Evolutionary conservation across 2,329 filamentous ascomycete genomes (phyloP).

Genomic region (Alternaria infectoria): DNA sequence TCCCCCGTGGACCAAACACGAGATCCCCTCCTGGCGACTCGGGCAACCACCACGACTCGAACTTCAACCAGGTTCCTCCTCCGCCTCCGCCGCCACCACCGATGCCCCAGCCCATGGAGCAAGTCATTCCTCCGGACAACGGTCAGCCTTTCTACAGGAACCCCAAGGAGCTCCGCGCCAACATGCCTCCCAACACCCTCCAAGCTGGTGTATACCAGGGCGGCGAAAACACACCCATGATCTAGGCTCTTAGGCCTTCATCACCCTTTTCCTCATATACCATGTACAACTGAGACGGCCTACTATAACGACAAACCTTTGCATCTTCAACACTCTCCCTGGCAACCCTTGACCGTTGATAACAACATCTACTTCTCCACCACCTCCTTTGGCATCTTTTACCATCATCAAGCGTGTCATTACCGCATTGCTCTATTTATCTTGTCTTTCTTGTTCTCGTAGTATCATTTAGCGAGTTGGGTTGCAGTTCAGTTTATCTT

Average conservation of each 20-base stretch:
- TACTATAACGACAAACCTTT: constrained; percentile 30
- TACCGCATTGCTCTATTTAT: constrained; percentile 22
- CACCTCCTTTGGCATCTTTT: constrained; percentile 14
- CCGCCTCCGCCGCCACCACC: constrained; percentile 48
- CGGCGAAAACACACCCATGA: constrained; percentile 43
- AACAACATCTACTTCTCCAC: constrained; percentile 2
- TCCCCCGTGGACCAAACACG: constrained; percentile 30
- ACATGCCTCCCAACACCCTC: constrained; percentile 56
- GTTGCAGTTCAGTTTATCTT: not conserved
- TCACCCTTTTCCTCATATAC: not conserved
- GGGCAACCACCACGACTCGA: constrained; percentile 26
- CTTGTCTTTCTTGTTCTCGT: constrained; percentile 3
- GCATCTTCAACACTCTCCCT: constrained; percentile 33
- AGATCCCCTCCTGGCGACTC: constrained; percentile 39
- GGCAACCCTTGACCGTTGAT: constrained; percentile 4
- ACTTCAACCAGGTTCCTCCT: constrained; percentile 40
- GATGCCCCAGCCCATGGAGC: constrained; percentile 48
- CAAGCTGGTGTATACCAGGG: constrained; percentile 52
- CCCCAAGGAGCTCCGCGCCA: constrained; percentile 56
- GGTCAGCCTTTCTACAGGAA: constrained; percentile 45
- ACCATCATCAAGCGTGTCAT: constrained; percentile 28
- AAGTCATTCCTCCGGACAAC: constrained; percentile 47
- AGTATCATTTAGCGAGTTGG: constrained; percentile 33
- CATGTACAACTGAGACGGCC: constrained; percentile 34
- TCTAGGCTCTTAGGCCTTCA: constrained; percentile 23